A percentile compares a stretch with the other conserved stretches of the same genome.
These are phyloP conservation scores for Trapa bicornis DNA, from an alignment of 345 rosid species.

Conservation along the genomic window DNA sequence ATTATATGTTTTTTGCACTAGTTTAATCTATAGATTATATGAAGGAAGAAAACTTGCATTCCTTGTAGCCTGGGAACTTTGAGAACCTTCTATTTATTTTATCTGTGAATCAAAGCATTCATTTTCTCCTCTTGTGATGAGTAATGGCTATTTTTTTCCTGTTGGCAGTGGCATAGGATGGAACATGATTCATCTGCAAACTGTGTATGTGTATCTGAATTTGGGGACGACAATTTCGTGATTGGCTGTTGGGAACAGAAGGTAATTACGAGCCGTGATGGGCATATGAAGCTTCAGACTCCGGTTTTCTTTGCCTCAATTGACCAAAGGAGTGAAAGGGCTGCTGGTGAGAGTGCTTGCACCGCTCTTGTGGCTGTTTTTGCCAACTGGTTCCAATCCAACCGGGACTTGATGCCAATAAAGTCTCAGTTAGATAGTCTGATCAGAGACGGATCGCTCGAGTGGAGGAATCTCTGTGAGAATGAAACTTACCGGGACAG, in stretches of 20 bases:
- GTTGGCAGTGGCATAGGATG: slow-evolving; percentile 56
- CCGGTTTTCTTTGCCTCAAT: slow-evolving; percentile 80
- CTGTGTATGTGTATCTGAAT: slow-evolving; percentile 59
- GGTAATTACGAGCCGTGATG: slow-evolving; percentile 80
- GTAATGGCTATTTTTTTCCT: neutral
- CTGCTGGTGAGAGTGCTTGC: slow-evolving; percentile 96
- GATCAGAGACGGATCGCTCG: slow-evolving; percentile 85
- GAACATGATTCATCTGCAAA: slow-evolving; percentile 56
- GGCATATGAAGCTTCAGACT: slow-evolving; percentile 69
- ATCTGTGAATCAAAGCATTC: neutral
- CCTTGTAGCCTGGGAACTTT: too few relatives aligned
- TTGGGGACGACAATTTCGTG: slow-evolving; percentile 87
- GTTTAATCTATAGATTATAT: too few relatives aligned
- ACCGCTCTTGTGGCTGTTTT: slow-evolving; percentile 88
- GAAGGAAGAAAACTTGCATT: too few relatives aligned
- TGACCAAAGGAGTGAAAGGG: slow-evolving; percentile 84
- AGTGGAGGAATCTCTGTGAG: slow-evolving; percentile 90
- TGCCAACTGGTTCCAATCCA: slow-evolving; percentile 83
- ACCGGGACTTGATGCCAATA: slow-evolving; percentile 65
- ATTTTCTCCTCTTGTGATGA: neutral
- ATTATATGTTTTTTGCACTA: too few relatives aligned
- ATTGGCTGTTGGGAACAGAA: slow-evolving; percentile 82
- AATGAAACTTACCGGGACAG: slow-evolving; percentile 52
- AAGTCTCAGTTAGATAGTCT: slow-evolving; percentile 86
- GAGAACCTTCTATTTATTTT: too few relatives aligned